Conservation (phyloP, 176 grass and related monocot species). For the Triticum aestivum region DNA sequence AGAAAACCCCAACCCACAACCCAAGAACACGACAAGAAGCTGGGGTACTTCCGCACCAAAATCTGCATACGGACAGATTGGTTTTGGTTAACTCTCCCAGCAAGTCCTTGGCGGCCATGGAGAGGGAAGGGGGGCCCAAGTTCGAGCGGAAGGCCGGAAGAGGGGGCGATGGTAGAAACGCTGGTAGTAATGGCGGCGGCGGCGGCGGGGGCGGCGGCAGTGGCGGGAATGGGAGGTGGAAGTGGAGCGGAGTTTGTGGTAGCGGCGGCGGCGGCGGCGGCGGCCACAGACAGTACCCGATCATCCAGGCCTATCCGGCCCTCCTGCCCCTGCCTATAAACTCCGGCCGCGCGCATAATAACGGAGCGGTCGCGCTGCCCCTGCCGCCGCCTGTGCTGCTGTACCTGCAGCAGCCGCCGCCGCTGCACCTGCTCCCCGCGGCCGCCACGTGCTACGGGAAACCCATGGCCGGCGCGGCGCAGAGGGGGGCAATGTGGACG, state of each 20-base stretch:
- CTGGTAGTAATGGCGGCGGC: neutral
- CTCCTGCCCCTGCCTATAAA: constrained; percentile 66
- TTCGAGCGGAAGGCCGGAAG: constrained; percentile 17
- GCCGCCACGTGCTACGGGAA: constrained; percentile 39
- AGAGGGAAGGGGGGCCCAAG: constrained; percentile 32
- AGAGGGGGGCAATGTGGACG: constrained; percentile 41
- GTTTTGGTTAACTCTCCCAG: neutral
- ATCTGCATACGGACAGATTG: neutral
- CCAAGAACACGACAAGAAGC: neutral
- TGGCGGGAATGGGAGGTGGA: constrained; percentile 32
- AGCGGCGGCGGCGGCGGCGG: neutral
- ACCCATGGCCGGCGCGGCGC: constrained; percentile 20
- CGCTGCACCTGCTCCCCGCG: constrained; percentile 32
- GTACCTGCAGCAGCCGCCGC: constrained; percentile 54
- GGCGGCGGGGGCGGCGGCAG: neutral
- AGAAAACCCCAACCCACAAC: constrained; percentile 22
- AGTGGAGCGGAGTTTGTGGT: neutral
- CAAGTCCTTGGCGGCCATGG: constrained; percentile 21
- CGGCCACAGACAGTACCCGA: constrained; percentile 32
- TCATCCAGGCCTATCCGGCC: constrained; percentile 69
- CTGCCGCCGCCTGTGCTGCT: constrained; percentile 65
- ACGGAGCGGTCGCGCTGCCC: constrained; percentile 17
- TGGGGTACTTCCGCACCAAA: neutral
- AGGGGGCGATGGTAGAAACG: neutral
- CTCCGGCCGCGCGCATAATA: neutral